Base-by-base conservation (phyloP, 1,139 yeast genomes). In the Taiozyma sp. region DNA sequence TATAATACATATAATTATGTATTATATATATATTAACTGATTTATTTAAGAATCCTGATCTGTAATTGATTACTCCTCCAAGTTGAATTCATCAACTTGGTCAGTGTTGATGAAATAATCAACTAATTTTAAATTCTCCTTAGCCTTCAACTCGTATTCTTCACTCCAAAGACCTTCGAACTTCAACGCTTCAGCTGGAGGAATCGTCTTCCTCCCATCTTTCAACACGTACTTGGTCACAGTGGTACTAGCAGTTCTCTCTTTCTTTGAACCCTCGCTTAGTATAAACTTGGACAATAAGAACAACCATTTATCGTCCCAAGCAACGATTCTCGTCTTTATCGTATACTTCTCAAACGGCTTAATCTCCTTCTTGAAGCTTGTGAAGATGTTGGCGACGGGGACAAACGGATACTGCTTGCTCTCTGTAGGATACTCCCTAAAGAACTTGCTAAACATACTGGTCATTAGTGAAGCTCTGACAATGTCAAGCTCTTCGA, bases 221-320 rank as follows among this genome's bases (percentile, higher is more conserved):
- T 87, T 88, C 64, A 91, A 79, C 2, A 91, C 96, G 59, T 90
- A 87, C 68, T 87, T 89, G 10, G 96, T 85, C 40, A 91, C 65
- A 1, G 87, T 83, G 1, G 92, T 85, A 51, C 83, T 77, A 23
- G 81, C 61, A 5, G 62, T 58, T 47, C 73, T 72, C 8, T 71
- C 75, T 41, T 69, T 69, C 47, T 73, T 72, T 6, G 71, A 74
- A 42, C 68, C 69, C 22, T 71, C 72, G 28, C 46, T 62, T 46
- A 75, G 70, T 47, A 76, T 76, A 61, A 89, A 87, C 60, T 81
- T 77, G 34, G 88, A 80, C 46, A 87, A 60, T 16, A 88, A 80
- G 65, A 82, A 90, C 16, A 92, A 62, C 97, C 97, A 90, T 67
- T 91, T 91, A 39, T 78, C 73, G 68, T 89, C 95, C 97, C 97